Base-by-base conservation (phyloP, 2,329 filamentous ascomycete species). In the Chaetomium sp. region DNA sequence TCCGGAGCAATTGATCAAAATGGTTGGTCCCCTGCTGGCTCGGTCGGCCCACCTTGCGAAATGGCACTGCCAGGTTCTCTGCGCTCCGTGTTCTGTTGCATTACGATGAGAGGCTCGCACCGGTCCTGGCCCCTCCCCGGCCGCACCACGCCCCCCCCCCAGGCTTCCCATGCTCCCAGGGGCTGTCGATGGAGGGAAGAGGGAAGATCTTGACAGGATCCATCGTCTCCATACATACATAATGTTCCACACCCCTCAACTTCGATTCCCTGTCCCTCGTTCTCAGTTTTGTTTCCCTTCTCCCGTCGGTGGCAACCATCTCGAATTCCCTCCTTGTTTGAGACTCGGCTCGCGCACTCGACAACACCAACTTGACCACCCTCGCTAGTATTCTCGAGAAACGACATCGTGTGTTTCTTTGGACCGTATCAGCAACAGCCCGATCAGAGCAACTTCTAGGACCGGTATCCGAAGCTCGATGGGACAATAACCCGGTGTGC, bases 291-390 rank as follows among this genome's bases (percentile, higher is more conserved):
- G 45, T 61, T 42, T 60, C 56, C 53, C 60, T 63, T 61, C 51
- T 33, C 49, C 10, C 42, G 45, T 51, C n/a, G 21, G 47, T 62
- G 64, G 61, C 60, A 45, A 42, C 54, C 58, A 61, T 42, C 65
- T 68, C 64, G 64, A 69, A 65, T 50, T 53, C 68, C 49, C 58
- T 70, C 70, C 68, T 70, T 71, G 63, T 66, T 64, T 63, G 68
- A 67, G 66, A 66, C 51, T 21, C 60, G 55, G 61, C 47, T 42
- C 31, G 54, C 47, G 60, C 31, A 47, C 38, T 58, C 60, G 38
- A 47, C 9, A 57, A 47, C 61, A 42, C 67, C 62, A 60, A 63
- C 62, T 31, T 35, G 16, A 9, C 45, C 58, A 38, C 45, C 45
- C 21, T 56, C 62, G 35, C 16, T 53, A n/a, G 12, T 13, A 29